These are phyloP conservation scores for Licmophora abbreviata DNA, from an alignment of 108 stramenopile species.

Conservation along the genomic window DNA sequence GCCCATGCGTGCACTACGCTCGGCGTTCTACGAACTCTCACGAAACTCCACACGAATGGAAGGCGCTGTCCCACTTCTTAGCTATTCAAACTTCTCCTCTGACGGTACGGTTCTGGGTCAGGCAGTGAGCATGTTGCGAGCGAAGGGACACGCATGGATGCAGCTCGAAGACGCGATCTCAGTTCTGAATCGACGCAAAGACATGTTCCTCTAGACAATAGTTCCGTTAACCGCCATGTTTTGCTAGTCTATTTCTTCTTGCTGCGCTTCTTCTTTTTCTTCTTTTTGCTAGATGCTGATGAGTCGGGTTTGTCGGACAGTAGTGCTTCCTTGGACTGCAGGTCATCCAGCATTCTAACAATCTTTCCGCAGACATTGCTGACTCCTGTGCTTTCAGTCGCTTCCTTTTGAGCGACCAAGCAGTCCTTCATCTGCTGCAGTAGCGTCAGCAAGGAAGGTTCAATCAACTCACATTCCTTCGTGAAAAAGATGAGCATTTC, in stretches of 20 bases:
- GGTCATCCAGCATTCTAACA: slow-evolving; percentile 3
- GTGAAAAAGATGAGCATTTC: slow-evolving; percentile 35
- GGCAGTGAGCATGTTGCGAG: slow-evolving; percentile 55
- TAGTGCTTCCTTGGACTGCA: slow-evolving; percentile 1
- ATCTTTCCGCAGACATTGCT: slow-evolving; percentile 6
- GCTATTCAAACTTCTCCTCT: slow-evolving; percentile 33
- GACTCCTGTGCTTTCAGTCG: slow-evolving; percentile 20
- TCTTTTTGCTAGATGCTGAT: slow-evolving; percentile 20
- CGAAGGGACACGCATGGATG: slow-evolving; percentile 46
- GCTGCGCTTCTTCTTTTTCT: slow-evolving; percentile 44
- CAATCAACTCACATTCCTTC: not conserved
- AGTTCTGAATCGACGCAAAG: slow-evolving; percentile 56
- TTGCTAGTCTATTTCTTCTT: slow-evolving; percentile 14
- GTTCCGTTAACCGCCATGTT: too few relatives aligned
- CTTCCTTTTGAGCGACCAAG: slow-evolving; percentile 4
- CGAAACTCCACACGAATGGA: too few relatives aligned
- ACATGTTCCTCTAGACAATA: too few relatives aligned
- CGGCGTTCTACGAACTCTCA: slow-evolving; percentile 46
- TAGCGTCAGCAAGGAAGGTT: slow-evolving; percentile 2
- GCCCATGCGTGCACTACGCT: slow-evolving; percentile 21
- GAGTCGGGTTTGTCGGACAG: not conserved
- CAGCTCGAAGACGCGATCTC: slow-evolving; percentile 60
- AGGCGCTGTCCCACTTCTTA: slow-evolving; percentile 14
- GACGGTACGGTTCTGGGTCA: slow-evolving; percentile 57
- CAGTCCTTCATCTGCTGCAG: not conserved